Evolutionary conservation across 352 stramenopile genomes (phyloP).

Genomic region (Globisporangium solare): DNA sequence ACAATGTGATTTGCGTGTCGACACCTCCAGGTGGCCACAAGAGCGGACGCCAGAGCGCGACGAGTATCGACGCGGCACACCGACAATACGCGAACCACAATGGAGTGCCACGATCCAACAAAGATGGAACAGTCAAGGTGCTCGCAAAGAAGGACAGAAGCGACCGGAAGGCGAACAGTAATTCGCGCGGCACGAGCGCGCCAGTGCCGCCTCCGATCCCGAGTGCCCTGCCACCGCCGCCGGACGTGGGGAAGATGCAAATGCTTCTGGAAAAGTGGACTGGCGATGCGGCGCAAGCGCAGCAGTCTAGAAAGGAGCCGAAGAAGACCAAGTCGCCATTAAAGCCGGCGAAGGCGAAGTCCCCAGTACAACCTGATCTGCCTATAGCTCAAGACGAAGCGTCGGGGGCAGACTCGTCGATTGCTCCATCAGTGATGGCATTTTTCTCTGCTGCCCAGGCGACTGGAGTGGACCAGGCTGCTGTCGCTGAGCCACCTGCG

Average conservation of each 20-base stretch:
- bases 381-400: not conserved
- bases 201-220: slow-evolving; percentile 10
- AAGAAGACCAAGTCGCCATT: slow-evolving; percentile 4
- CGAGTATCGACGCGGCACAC: slow-evolving; percentile 7
- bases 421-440: slow-evolving; percentile 14
- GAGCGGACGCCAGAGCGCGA: not conserved
- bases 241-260: slow-evolving; percentile 34
- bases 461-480: not conserved
- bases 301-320: not conserved
- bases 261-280: slow-evolving; percentile 63
- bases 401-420: slow-evolving; percentile 1
- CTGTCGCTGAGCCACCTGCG: slow-evolving; percentile 6
- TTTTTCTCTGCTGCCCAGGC: slow-evolving; percentile 19
- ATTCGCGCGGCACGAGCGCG: not conserved
- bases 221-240: slow-evolving; percentile 5
- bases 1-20: slow-evolving; percentile 74
- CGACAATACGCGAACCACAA: slow-evolving; percentile 12
- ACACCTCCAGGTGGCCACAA: slow-evolving; percentile 25
- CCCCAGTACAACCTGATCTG: not conserved
- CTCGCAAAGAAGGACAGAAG: slow-evolving; percentile 3
- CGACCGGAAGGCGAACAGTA: not conserved
- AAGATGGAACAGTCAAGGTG: slow-evolving; percentile 10
- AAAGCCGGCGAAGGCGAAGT: slow-evolving; percentile 6
- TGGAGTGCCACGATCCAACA: slow-evolving; percentile 7
- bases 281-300: slow-evolving; percentile 19